These are phyloP conservation scores for Hypocrella siamensis DNA, from an alignment of 2,329 filamentous ascomycete genomes.

Conservation along the genomic window DNA sequence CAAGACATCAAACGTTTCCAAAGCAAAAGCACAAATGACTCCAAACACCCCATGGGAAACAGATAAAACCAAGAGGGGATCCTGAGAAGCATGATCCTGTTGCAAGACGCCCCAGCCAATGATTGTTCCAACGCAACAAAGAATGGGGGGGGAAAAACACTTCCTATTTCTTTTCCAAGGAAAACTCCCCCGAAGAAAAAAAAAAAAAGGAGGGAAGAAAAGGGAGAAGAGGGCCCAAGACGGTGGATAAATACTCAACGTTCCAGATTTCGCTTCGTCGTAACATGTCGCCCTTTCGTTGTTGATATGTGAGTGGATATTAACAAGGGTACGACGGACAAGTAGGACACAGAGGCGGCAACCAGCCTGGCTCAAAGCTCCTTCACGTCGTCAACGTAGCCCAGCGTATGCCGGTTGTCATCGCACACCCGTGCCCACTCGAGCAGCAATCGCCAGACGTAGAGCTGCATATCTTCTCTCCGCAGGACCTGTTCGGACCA, in stretches of 20 bases:
- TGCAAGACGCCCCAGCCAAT: too few relatives aligned
- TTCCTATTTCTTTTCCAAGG: too few relatives aligned
- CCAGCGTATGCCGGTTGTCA: constrained; percentile 25
- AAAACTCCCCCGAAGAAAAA: neutral
- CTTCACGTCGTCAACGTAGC: constrained; percentile 26
- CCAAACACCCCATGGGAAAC: too few relatives aligned
- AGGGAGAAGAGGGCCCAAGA: neutral
- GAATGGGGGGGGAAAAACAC: neutral
- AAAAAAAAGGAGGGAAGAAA: neutral
- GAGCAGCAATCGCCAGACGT: constrained; percentile 44
- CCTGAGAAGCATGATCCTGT: too few relatives aligned
- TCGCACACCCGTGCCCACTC: constrained; percentile 39
- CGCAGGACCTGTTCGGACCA: constrained; percentile 49
- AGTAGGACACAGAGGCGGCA: neutral
- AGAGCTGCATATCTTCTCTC: constrained; percentile 50
- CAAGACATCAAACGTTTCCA: too few relatives aligned
- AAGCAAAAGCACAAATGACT: too few relatives aligned
- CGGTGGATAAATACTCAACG: too few relatives aligned
- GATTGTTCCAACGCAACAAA: neutral
- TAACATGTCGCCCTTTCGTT: too few relatives aligned
- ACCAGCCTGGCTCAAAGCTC: neutral
- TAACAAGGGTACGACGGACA: neutral
- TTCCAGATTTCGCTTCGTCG: too few relatives aligned
- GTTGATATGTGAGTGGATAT: neutral
- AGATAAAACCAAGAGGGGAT: too few relatives aligned